phyloP scores from a whole-genome alignment of 805 yeast species.

The Wickerhamomyces subpelliculosus region DNA sequence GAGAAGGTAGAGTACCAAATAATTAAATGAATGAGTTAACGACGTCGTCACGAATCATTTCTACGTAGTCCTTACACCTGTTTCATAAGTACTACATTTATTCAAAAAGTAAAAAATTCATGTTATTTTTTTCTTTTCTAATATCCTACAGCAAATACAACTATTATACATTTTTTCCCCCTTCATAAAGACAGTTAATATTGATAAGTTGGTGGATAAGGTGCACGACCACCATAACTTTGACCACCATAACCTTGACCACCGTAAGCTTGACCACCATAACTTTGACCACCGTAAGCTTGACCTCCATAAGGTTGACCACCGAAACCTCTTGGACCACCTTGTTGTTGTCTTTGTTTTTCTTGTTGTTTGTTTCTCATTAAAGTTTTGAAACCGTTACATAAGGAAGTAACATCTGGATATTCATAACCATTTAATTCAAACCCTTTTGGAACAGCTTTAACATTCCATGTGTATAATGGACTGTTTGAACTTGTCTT shows the following conservation, averaged over 20 bases:
- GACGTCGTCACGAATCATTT: too few relatives aligned
- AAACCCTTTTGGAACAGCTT: conserved; percentile 83
- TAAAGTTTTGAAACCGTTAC: conserved; percentile 89
- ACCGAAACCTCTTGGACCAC: conserved; percentile 1
- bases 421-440: conserved; percentile 72
- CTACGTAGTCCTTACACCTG: too few relatives aligned
- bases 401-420: conserved; percentile 81
- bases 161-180: too few relatives aligned
- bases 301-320: background rate
- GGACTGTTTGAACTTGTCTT: conserved; percentile 67
- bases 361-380: conserved; percentile 21
- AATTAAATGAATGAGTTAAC: too few relatives aligned
- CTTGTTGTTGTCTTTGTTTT: background rate
- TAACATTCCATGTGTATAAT: conserved; percentile 82
- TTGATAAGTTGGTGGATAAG: too few relatives aligned
- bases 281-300: background rate
- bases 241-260: background rate
- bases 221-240: background rate
- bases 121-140: too few relatives aligned
- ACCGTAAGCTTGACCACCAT: background rate
- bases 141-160: too few relatives aligned
- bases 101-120: too few relatives aligned
- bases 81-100: too few relatives aligned
- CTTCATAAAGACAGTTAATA: too few relatives aligned
- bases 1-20: background rate